Evolutionary conservation across 495 filamentous ascomycete species (phyloP).

Genomic region (Lasiosphaeria ovina): DNA sequence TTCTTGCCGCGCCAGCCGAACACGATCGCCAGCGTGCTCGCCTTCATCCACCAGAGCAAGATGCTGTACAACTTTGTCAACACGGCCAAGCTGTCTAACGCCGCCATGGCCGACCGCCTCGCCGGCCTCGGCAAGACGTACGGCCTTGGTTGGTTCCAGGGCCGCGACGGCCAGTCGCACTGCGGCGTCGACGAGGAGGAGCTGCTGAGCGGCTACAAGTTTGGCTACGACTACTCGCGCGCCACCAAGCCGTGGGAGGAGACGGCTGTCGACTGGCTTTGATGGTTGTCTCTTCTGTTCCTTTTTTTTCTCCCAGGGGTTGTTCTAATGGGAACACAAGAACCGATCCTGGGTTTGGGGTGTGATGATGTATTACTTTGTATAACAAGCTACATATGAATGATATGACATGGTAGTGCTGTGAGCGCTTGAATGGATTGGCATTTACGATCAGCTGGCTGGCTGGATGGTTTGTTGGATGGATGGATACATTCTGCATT

Average conservation of each 20-base stretch:
- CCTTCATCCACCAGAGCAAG: conserved; percentile 70
- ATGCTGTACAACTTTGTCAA: conserved; percentile 71
- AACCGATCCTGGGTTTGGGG: no score
- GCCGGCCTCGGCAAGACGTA: conserved; percentile 59
- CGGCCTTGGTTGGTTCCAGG: conserved; percentile 70
- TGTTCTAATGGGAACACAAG: no score
- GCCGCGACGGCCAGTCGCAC: conserved; percentile 62
- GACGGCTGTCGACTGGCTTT: conserved; percentile 32
- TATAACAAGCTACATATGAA: no score
- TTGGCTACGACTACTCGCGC: conserved; percentile 49
- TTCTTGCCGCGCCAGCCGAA: conserved; percentile 72
- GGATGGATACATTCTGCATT: no score
- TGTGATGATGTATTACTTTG: no score
- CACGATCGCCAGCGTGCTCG: conserved; percentile 68
- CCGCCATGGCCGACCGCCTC: conserved; percentile 54
- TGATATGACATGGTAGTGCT: no score
- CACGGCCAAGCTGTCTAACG: conserved; percentile 58
- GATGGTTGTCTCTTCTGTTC: neutral
- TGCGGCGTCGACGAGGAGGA: conserved; percentile 72
- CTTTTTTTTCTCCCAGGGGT: no score
- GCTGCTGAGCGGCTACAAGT: conserved; percentile 56
- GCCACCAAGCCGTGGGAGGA: conserved; percentile 46
- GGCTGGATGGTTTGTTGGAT: no score
- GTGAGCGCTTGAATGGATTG: no score
- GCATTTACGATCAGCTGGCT: no score